phyloP scores from a whole-genome alignment of 2,329 filamentous ascomycete genomes.

The Talaromyces amestolkiae region DNA sequence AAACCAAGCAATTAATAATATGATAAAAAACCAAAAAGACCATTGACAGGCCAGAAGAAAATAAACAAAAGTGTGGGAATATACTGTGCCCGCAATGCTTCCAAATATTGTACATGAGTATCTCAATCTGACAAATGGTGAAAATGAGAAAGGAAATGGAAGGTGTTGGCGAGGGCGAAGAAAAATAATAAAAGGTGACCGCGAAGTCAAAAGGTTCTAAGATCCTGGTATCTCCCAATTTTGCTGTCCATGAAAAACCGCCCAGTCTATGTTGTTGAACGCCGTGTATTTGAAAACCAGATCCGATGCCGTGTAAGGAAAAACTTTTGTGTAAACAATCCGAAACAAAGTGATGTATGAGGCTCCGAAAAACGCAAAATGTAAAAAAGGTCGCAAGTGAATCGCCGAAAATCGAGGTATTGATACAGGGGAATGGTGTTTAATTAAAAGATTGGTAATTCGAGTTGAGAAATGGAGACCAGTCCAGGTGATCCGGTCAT shows the following conservation, averaged over 20 bases:
- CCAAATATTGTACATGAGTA: slow-evolving; percentile 26
- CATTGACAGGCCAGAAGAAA: neutral
- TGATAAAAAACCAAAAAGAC: slow-evolving; percentile 3
- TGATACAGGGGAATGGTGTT: slow-evolving; percentile 7
- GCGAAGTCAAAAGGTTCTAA: slow-evolving; percentile 39
- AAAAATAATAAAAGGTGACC: slow-evolving; percentile 26
- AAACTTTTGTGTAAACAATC: slow-evolving; percentile 13
- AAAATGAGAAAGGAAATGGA: slow-evolving; percentile 18
- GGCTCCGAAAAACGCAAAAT: slow-evolving; percentile 15
- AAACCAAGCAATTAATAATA: slow-evolving; percentile 10
- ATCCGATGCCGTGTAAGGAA: slow-evolving; percentile 17
- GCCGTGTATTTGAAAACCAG: slow-evolving; percentile 25
- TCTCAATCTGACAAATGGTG: slow-evolving; percentile 17
- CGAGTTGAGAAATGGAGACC: neutral
- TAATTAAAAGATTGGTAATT: slow-evolving; percentile 9
- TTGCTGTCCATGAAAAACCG: slow-evolving; percentile 20
- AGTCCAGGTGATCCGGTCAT: neutral
- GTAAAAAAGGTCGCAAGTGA: slow-evolving; percentile 8
- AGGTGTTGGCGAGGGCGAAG: neutral
- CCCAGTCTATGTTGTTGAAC: slow-evolving; percentile 39
- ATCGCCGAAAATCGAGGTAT: neutral
- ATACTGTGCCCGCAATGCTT: slow-evolving; percentile 8
- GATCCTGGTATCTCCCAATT: slow-evolving; percentile 38
- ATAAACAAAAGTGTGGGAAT: neutral
- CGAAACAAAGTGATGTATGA: slow-evolving; percentile 7